phyloP scores from a whole-genome alignment of 345 rosid genomes.

The Nasturtium officinale region DNA sequence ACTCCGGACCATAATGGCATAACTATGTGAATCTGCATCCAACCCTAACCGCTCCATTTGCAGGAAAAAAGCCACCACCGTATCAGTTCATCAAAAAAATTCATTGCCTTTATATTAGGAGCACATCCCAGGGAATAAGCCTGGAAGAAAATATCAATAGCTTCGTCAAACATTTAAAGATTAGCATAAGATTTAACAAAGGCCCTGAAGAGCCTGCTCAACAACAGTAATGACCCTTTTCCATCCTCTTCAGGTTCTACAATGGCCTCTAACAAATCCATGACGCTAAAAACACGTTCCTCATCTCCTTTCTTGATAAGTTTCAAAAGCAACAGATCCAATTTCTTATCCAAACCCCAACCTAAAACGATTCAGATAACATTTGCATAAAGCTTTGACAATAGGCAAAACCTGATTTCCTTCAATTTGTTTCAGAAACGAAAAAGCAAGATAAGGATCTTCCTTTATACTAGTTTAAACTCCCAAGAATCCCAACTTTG shows the following conservation, averaged over 20 bases:
- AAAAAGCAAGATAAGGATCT: conserved; percentile 58
- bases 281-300: background rate
- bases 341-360: conserved; percentile 48
- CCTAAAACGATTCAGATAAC: conserved; percentile 52
- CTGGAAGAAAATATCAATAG: conserved; percentile 47
- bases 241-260: background rate
- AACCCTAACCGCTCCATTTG: too few relatives aligned
- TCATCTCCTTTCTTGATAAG: background rate
- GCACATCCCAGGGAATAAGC: conserved; percentile 32
- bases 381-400: conserved; percentile 49
- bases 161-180: conserved; percentile 56
- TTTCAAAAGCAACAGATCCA: conserved; percentile 18
- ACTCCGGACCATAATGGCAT: too few relatives aligned
- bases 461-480: conserved; percentile 43
- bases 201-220: conserved; percentile 39
- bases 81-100: conserved; percentile 50
- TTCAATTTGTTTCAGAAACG: conserved; percentile 50
- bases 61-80: too few relatives aligned
- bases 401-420: conserved; percentile 51
- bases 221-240: background rate
- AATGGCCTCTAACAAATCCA: conserved; percentile 1
- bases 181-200: conserved; percentile 57
- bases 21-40: too few relatives aligned
- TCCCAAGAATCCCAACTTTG: conserved; percentile 43
- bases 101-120: conserved; percentile 46